Conservation (phyloP, 2,329 filamentous ascomycete species). For the Colletotrichum acutatum region DNA sequence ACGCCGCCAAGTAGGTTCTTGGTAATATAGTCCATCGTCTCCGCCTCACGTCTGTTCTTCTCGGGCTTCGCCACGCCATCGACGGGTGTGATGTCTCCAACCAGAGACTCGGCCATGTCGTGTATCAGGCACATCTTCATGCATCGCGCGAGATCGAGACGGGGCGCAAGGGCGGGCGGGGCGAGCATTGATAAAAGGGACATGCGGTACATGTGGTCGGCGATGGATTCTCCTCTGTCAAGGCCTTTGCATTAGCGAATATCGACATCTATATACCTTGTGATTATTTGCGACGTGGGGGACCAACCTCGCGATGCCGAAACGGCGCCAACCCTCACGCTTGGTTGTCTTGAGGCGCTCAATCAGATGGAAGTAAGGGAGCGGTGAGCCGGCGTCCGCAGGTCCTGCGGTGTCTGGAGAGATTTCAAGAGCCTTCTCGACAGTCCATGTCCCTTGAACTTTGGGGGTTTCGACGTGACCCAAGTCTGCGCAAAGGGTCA, state of each 20-base stretch:
- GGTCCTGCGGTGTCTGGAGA: slow-evolving; percentile 52
- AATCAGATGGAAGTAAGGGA: slow-evolving; percentile 94
- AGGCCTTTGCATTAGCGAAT: neutral
- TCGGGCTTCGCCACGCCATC: slow-evolving; percentile 87
- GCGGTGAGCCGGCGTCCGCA: slow-evolving; percentile 75
- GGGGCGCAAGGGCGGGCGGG: slow-evolving; percentile 76
- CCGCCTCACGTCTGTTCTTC: slow-evolving; percentile 87
- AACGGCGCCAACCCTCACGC: slow-evolving; percentile 94
- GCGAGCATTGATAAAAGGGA: slow-evolving; percentile 94
- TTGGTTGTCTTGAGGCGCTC: slow-evolving; percentile 96
- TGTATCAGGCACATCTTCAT: slow-evolving; percentile 96
- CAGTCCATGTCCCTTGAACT: slow-evolving; percentile 40
- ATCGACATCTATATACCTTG: neutral
- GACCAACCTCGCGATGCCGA: slow-evolving; percentile 73
- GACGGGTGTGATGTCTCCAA: slow-evolving; percentile 96
- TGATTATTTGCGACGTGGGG: neutral
- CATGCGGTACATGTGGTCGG: slow-evolving; percentile 99
- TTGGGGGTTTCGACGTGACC: slow-evolving; percentile 39
- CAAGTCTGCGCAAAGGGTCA: slow-evolving; percentile 35
- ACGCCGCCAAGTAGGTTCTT: slow-evolving; percentile 78
- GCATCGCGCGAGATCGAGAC: slow-evolving; percentile 83
- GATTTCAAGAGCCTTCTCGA: slow-evolving; percentile 37
- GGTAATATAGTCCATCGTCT: slow-evolving; percentile 93
- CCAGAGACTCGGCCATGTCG: slow-evolving; percentile 96
- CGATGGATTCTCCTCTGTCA: slow-evolving; percentile 83